Evolutionary conservation across 1,284 basidiomycete species (phyloP).

Genomic region (Baeospora myosura): DNA sequence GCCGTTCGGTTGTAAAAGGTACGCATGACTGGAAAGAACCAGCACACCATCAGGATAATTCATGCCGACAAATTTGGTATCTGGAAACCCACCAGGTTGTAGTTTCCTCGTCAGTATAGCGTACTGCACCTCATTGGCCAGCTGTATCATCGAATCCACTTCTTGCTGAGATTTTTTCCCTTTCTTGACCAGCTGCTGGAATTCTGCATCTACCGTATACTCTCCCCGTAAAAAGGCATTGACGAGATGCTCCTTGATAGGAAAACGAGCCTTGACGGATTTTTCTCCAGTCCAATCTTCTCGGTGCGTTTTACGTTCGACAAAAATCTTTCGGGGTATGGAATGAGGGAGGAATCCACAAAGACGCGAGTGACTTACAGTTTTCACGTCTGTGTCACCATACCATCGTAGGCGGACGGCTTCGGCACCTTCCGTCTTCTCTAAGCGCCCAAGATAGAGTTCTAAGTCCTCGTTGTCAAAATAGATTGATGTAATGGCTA

Average conservation of each 20-base stretch:
- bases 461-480: constrained; percentile 96
- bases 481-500: constrained; percentile 84
- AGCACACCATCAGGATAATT: constrained; percentile 1
- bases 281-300: constrained; percentile 99
- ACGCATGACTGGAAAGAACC: constrained; percentile 65
- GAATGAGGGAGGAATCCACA: background rate
- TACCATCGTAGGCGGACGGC: constrained; percentile 97
- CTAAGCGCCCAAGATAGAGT: constrained; percentile 93
- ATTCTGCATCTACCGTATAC: constrained; percentile 92
- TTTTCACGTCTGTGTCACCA: constrained; percentile 82
- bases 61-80: constrained; percentile 17
- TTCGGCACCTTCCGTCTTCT: constrained; percentile 98
- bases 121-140: constrained; percentile 96
- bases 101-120: constrained; percentile 81
- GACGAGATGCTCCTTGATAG: constrained; percentile 92
- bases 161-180: constrained; percentile 95
- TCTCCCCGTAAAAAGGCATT: constrained; percentile 89
- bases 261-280: constrained; percentile 96
- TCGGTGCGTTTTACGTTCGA: constrained; percentile 97
- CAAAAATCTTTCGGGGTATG: constrained; percentile 67
- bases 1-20: constrained; percentile 99
- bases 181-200: constrained; percentile 82
- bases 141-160: constrained; percentile 91
- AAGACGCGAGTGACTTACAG: constrained; percentile 35
- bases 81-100: constrained; percentile 78